A percentile compares a stretch with the other conserved stretches of the same genome.
These are phyloP conservation scores for Tuber aestivum DNA, from an alignment of 495 filamentous ascomycete species.

Conservation along the genomic window DNA sequence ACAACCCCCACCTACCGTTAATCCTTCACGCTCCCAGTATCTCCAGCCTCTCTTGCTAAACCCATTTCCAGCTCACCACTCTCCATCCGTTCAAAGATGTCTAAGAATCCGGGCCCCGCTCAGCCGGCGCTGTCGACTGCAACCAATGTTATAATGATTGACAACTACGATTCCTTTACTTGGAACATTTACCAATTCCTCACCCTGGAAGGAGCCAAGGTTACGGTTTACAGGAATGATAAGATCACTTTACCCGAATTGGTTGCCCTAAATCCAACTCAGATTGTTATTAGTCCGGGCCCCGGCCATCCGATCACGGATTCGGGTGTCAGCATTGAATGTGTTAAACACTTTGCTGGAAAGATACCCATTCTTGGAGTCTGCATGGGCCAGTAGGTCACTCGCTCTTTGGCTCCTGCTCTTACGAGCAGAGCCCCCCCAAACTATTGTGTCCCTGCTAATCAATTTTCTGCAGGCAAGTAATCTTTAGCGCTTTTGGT, in stretches of 20 bases:
- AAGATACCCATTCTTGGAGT: conserved; percentile 96
- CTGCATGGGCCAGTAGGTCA: conserved; percentile 86
- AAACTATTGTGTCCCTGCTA: background rate
- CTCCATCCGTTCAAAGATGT: background rate
- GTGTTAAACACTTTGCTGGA: conserved; percentile 85
- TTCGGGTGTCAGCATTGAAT: conserved; percentile 84
- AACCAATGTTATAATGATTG: conserved; percentile 87
- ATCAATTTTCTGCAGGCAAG: conserved; percentile 54
- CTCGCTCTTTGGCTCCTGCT: background rate
- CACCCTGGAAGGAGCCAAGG: conserved; percentile 82
- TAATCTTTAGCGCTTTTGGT: conserved; percentile 86
- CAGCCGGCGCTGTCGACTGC: conserved; percentile 60
- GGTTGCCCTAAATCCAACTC: conserved; percentile 74
- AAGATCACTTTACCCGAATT: conserved; percentile 79
- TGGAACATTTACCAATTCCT: conserved; percentile 99
- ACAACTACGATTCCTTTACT: conserved; percentile 99
- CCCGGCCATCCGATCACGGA: conserved; percentile 87
- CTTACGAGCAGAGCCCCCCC: background rate
- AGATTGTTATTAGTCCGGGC: conserved; percentile 89
- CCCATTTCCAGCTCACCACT: background rate
- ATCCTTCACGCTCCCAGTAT: background rate
- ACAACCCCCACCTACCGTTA: background rate
- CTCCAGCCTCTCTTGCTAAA: background rate
- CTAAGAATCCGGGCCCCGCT: conserved; percentile 2
- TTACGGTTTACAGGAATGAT: conserved; percentile 87